Conservation (phyloP, 352 stramenopile species). For the Phytophthora litchii region DNA sequence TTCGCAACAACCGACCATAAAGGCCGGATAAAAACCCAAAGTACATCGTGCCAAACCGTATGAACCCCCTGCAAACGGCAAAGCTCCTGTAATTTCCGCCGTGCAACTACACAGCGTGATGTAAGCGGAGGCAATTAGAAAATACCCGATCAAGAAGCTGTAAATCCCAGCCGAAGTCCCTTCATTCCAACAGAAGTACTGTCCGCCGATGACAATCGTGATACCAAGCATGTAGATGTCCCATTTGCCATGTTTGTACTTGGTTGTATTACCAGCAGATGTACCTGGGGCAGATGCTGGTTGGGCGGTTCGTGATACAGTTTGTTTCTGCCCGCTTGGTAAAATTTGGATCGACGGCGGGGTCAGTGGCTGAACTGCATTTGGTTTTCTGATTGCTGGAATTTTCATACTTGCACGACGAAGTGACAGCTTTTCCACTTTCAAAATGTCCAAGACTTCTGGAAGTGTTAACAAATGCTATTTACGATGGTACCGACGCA, state of each 20-base stretch:
- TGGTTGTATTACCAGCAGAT: neutral
- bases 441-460: no score
- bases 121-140: slow-evolving; percentile 38
- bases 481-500: no score
- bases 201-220: slow-evolving; percentile 47
- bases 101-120: slow-evolving; percentile 39
- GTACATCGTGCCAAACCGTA: slow-evolving; percentile 46
- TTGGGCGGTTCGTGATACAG: neutral
- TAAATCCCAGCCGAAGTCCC: slow-evolving; percentile 35
- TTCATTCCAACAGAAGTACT: slow-evolving; percentile 53
- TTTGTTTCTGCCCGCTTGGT: neutral
- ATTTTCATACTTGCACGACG: slow-evolving; percentile 1
- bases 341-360: slow-evolving; percentile 9
- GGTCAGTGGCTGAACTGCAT: neutral
- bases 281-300: neutral
- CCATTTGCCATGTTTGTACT: slow-evolving; percentile 26
- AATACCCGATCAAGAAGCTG: slow-evolving; percentile 34
- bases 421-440: no score
- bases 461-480: no score
- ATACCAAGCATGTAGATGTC: slow-evolving; percentile 43
- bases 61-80: slow-evolving; percentile 41
- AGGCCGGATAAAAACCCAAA: slow-evolving; percentile 42
- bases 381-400: neutral
- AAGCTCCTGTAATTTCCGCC: slow-evolving; percentile 35
- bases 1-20: slow-evolving; percentile 43